Evolutionary conservation across 139 green algal species (phyloP).

Genomic region (Desmodesmus armatus): DNA sequence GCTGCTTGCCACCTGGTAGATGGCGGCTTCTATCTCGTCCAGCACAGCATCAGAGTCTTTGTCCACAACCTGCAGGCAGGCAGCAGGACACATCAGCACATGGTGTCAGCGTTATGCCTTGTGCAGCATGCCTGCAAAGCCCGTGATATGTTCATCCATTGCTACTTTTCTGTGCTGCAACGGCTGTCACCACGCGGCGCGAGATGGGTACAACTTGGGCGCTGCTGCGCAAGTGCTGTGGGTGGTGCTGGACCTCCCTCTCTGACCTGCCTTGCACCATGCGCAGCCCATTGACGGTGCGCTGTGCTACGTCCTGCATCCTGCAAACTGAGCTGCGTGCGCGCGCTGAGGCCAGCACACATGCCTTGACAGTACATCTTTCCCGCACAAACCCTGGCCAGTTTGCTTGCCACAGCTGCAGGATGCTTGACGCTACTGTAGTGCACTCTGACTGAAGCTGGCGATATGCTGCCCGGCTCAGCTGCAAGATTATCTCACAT

Average conservation of each 20-base stretch:
- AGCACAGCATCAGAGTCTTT: conserved; percentile 82
- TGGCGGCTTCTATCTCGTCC: conserved; percentile 84
- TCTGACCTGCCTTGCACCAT: background rate
- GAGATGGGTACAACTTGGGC: background rate
- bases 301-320: background rate
- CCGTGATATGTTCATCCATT: too few relatives aligned
- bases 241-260: background rate
- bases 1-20: conserved; percentile 70
- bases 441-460: background rate
- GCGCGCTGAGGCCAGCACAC: background rate
- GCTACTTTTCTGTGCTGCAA: too few relatives aligned
- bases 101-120: too few relatives aligned
- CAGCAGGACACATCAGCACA: background rate
- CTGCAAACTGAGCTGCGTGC: background rate
- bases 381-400: background rate
- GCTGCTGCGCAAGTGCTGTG: background rate
- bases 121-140: too few relatives aligned
- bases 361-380: background rate
- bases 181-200: too few relatives aligned
- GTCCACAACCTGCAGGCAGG: conserved; percentile 78
- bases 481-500: too few relatives aligned
- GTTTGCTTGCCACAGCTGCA: background rate
- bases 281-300: background rate
- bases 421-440: background rate
- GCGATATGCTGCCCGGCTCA: background rate